A percentile compares a stretch with the other conserved stretches of the same genome.
Evolutionary conservation across 257 asterid species (phyloP).

Genomic region (Euphrasia confusa): DNA sequence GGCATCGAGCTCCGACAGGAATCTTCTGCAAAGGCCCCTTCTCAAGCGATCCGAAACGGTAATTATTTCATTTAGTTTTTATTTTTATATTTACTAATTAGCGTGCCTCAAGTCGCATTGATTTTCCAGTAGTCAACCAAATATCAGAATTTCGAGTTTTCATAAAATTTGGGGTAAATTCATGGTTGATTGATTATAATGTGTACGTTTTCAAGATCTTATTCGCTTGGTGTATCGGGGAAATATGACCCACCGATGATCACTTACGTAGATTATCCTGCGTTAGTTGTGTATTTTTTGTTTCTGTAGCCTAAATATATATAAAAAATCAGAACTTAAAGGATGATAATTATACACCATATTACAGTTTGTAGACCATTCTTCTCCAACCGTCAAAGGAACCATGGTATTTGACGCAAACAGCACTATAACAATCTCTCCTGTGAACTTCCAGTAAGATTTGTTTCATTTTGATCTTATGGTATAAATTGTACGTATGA

Average conservation of each 20-base stretch:
- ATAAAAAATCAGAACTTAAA: background rate
- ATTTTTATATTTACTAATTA: background rate
- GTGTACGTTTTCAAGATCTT: too few species aligned
- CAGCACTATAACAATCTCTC: slow-evolving; percentile 88
- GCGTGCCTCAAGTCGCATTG: slow-evolving; percentile 19
- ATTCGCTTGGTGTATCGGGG: background rate
- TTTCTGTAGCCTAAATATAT: background rate
- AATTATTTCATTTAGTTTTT: background rate
- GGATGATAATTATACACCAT: background rate
- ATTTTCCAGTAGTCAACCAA: background rate
- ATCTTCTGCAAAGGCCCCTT: slow-evolving; percentile 92
- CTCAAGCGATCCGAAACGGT: slow-evolving; percentile 99
- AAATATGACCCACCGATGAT: background rate
- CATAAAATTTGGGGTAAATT: background rate
- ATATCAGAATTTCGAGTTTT: slow-evolving; percentile 4
- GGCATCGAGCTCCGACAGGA: slow-evolving; percentile 88
- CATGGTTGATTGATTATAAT: background rate
- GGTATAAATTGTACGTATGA: slow-evolving; percentile 11
- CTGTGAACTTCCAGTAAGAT: slow-evolving; percentile 94
- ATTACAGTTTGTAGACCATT: background rate
- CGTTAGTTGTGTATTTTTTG: background rate
- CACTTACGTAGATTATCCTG: background rate
- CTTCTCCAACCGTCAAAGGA: slow-evolving; percentile 58
- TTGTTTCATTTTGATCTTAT: slow-evolving; percentile 15
- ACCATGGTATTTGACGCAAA: slow-evolving; percentile 80